A percentile compares a stretch with the other conserved stretches of the same genome.
Conservation (phyloP, 2,329 filamentous ascomycete species). For the Aspergillus terreus region DNA sequence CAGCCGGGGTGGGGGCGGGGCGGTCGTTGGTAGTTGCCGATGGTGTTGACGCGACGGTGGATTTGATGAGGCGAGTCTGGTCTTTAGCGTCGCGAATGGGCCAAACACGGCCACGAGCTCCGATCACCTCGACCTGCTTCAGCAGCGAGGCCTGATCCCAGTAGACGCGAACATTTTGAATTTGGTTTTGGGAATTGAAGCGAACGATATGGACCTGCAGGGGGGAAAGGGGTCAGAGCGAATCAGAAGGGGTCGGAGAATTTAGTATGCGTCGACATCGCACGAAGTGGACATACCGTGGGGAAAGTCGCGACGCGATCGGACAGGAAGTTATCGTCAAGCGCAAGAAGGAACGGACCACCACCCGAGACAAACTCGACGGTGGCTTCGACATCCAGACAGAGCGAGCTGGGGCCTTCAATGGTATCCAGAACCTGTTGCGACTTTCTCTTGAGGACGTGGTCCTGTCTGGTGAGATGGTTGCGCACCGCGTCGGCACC, state of each 20-base stretch:
- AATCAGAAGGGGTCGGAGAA: neutral
- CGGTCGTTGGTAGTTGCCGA: neutral
- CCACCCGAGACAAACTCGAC: slow-evolving; percentile 79
- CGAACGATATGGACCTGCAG: slow-evolving; percentile 78
- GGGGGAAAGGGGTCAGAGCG: slow-evolving; percentile 8
- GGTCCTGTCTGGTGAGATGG: slow-evolving; percentile 69
- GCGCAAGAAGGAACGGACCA: slow-evolving; percentile 77
- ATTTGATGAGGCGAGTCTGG: slow-evolving; percentile 72
- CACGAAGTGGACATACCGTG: slow-evolving; percentile 59
- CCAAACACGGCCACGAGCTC: slow-evolving; percentile 86
- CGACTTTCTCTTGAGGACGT: slow-evolving; percentile 76
- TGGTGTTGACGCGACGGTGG: slow-evolving; percentile 36
- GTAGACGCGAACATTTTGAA: slow-evolving; percentile 79
- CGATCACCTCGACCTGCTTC: slow-evolving; percentile 91
- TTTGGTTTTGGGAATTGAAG: slow-evolving; percentile 73
- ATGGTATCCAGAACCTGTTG: slow-evolving; percentile 72
- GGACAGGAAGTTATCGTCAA: slow-evolving; percentile 91
- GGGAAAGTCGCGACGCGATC: slow-evolving; percentile 76
- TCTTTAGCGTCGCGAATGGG: slow-evolving; percentile 85
- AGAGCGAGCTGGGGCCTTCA: slow-evolving; percentile 66
- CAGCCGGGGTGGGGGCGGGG: neutral
- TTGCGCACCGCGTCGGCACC: slow-evolving; percentile 74
- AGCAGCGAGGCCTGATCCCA: slow-evolving; percentile 95
- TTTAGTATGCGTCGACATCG: neutral
- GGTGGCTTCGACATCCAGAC: slow-evolving; percentile 74